Conservation (phyloP, 176 grass and related monocot genomes). For the Lolium perenne region DNA sequence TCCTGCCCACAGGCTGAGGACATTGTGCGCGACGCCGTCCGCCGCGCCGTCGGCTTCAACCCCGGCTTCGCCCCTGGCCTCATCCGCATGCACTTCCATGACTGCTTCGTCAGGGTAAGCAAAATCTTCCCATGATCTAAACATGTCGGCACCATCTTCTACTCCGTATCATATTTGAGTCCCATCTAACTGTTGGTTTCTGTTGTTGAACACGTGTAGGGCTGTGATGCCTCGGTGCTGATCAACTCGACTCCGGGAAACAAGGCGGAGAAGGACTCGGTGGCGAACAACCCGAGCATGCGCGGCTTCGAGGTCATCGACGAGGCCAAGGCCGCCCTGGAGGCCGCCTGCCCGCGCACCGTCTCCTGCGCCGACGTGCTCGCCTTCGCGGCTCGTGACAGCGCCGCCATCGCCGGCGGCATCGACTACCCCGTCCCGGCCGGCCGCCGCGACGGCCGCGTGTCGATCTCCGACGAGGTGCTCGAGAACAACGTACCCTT, state of each 20-base stretch:
- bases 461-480: constrained; percentile 23
- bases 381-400: constrained; percentile 56
- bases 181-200: neutral
- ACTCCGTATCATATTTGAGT: neutral
- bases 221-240: constrained; percentile 49
- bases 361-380: constrained; percentile 58
- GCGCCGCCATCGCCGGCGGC: constrained; percentile 50
- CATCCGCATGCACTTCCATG: constrained; percentile 88
- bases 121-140: neutral
- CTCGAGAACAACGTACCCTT: constrained; percentile 35
- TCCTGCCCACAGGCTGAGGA: constrained; percentile 64
- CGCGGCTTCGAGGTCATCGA: constrained; percentile 55
- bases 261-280: constrained; percentile 40
- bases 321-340: constrained; percentile 48
- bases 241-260: constrained; percentile 40
- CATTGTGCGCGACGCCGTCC: constrained; percentile 66
- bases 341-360: constrained; percentile 44
- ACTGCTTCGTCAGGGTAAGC: constrained; percentile 92
- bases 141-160: neutral
- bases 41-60: constrained; percentile 37
- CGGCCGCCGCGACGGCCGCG: constrained; percentile 59
- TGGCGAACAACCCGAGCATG: constrained; percentile 47
- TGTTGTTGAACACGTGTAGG: neutral
- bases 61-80: constrained; percentile 60
- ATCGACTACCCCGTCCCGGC: constrained; percentile 53